phyloP scores from a whole-genome alignment of 108 stramenopile genomes.

The Mayamaea pseudoterrestris region DNA sequence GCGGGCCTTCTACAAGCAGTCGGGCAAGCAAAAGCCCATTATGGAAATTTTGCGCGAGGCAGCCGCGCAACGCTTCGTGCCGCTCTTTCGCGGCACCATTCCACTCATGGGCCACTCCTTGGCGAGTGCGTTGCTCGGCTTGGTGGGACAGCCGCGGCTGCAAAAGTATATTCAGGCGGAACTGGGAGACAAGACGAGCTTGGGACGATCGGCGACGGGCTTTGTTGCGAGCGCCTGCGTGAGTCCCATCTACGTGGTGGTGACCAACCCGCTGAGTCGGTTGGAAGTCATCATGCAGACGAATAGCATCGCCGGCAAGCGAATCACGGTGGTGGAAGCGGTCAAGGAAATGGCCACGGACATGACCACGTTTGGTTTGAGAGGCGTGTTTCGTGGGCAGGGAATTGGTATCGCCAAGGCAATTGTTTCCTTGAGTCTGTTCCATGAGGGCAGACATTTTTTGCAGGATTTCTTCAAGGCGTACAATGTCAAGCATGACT shows the following conservation, averaged over 20 bases:
- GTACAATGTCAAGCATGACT: conserved; percentile 73
- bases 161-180: conserved; percentile 85
- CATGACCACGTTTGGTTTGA: conserved; percentile 70
- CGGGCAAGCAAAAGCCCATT: conserved; percentile 77
- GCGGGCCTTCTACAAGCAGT: conserved; percentile 79
- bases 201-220: conserved; percentile 54
- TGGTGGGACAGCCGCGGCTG: conserved; percentile 83
- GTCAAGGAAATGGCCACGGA: conserved; percentile 71
- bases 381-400: conserved; percentile 86
- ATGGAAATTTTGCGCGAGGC: conserved; percentile 72
- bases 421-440: conserved; percentile 68
- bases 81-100: conserved; percentile 84
- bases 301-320: conserved; percentile 72
- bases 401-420: conserved; percentile 89
- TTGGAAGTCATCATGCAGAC: conserved; percentile 94
- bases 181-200: conserved; percentile 50
- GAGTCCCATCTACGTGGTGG: conserved; percentile 81
- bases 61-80: conserved; percentile 66
- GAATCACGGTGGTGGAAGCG: conserved; percentile 64
- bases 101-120: conserved; percentile 88
- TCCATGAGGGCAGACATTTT: conserved; percentile 87
- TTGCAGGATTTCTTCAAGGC: conserved; percentile 74
- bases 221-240: conserved; percentile 74
- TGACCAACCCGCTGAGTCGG: conserved; percentile 80
- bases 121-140: conserved; percentile 76